phyloP scores from a whole-genome alignment of 208 protist genomes.

The Acanthamoeba triangularis region DNA sequence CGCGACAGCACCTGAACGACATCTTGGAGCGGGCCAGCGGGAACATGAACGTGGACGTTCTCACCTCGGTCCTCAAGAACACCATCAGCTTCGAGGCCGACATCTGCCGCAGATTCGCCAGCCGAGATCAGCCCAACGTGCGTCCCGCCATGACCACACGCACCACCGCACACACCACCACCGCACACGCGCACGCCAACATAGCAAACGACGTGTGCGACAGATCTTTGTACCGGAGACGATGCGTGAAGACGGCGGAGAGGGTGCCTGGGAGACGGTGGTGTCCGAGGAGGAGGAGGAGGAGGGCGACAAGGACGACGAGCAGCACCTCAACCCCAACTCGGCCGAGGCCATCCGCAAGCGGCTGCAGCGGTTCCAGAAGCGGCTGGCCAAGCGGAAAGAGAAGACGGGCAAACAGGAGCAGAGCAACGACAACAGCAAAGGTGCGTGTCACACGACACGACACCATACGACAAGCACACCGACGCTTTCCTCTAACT shows the following conservation, averaged over 20 bases:
- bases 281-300: neutral
- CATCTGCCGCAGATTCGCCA: slow-evolving; percentile 92
- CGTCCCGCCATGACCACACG: slow-evolving; percentile 72
- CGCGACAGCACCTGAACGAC: slow-evolving; percentile 68
- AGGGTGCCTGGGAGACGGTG: neutral
- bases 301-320: neutral
- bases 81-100: slow-evolving; percentile 96
- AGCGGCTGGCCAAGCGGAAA: neutral
- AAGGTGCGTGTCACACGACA: neutral
- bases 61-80: slow-evolving; percentile 95
- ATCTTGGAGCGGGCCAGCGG: slow-evolving; percentile 83
- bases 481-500: no score
- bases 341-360: slow-evolving; percentile 26
- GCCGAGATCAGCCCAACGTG: slow-evolving; percentile 78
- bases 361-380: slow-evolving; percentile 52
- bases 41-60: slow-evolving; percentile 93
- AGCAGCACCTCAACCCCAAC: slow-evolving; percentile 54
- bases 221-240: slow-evolving; percentile 22
- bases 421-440: neutral
- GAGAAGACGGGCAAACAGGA: slow-evolving; percentile 57
- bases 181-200: slow-evolving; percentile 86
- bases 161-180: neutral
- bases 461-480: neutral
- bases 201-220: slow-evolving; percentile 84
- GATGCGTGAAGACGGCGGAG: slow-evolving; percentile 22